Evolutionary conservation across 2,329 filamentous ascomycete genomes (phyloP), one percentile per base, ranked within the genome.

Genomic region (Fusarium nodosum): DNA sequence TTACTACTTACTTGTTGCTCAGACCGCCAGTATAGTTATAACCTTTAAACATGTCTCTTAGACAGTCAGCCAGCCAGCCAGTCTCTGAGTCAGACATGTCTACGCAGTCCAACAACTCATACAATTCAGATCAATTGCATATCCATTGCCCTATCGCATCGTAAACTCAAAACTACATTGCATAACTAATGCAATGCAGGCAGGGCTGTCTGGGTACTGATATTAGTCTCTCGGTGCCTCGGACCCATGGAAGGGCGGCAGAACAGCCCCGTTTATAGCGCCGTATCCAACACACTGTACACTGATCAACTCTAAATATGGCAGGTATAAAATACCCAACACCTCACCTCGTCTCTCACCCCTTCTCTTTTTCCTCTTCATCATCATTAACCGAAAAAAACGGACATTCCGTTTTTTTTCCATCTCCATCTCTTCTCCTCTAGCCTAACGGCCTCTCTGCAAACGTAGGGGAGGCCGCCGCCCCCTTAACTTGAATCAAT

Each of bases 401-500:
- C 66, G 50, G 60, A 62, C 41, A 20, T 8, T 30, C 47, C 48
- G 65, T 67, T 65, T 60, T 45, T 26, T 41, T 42, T 36, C 42
- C 10, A 24, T 13, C 18, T 7, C 8, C 16, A 15, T 51, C n/a
- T 8, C 5, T 41, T 24, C 30, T 38, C 13, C 30, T 44, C 24
- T 36, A 60, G 63, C 72, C 68, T 64, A 60, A 26, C 48, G 72
- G 72, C 72, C 72, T 68, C 66, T 73, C 72, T 68, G 63, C 56
- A 56, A 18, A 42, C 52, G 60, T 69, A 74, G 70, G 72, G 72
- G 68, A 74, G 72, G 72, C 72, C 70, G 66, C 54, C 22, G 46
- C 72, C 68, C 67, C 71, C 67, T 45, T 68, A 74, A 72, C 72
- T 73, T 74, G 72, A 74, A 74, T 61, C 71, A 72, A 74, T 74